phyloP scores from a whole-genome alignment of 2,329 filamentous ascomycete genomes.

The Ascosphaera acerosa region DNA sequence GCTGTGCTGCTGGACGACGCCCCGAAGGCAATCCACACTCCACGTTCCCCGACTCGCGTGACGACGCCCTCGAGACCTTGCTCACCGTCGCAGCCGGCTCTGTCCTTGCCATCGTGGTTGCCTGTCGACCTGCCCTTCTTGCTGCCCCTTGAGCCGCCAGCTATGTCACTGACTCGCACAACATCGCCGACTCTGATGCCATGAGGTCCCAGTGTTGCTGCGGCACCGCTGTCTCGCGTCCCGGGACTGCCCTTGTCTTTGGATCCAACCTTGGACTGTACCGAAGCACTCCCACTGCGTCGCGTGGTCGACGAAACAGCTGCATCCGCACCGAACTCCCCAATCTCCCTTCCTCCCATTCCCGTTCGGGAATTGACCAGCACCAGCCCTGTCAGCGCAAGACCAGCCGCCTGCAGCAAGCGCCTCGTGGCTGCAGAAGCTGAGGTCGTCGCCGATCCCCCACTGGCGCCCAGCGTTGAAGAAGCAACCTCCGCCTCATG shows the following conservation, averaged over 20 bases:
- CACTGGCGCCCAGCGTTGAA: slow-evolving; percentile 13
- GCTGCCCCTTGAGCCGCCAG: slow-evolving; percentile 5
- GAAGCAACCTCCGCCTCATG: slow-evolving; percentile 21
- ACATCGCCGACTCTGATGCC: slow-evolving; percentile 24
- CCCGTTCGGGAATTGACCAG: slow-evolving; percentile 61
- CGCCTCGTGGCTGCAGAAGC: slow-evolving; percentile 19
- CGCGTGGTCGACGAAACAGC: slow-evolving; percentile 26
- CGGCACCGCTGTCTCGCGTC: slow-evolving; percentile 11
- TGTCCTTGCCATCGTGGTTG: slow-evolving; percentile 11
- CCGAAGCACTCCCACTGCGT: too few relatives aligned
- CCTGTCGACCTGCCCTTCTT: slow-evolving; percentile 11
- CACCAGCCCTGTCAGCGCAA: slow-evolving; percentile 27
- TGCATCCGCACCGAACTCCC: slow-evolving; percentile 52
- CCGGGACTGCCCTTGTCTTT: slow-evolving; percentile 8
- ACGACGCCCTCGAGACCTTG: slow-evolving; percentile 22
- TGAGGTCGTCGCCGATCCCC: slow-evolving; percentile 13
- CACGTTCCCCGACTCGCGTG: slow-evolving; percentile 19
- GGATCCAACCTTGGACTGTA: not conserved
- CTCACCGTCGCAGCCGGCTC: slow-evolving; percentile 8
- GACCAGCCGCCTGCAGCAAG: slow-evolving; percentile 18
- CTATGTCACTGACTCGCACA: slow-evolving; percentile 19
- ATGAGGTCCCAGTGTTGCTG: slow-evolving; percentile 17
- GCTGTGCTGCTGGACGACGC: slow-evolving; percentile 11
- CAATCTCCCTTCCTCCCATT: slow-evolving; percentile 66
- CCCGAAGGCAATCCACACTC: slow-evolving; percentile 21